These are phyloP conservation scores for Chlorella vulgaris DNA, from an alignment of 139 green algal genomes.

Conservation along the genomic window DNA sequence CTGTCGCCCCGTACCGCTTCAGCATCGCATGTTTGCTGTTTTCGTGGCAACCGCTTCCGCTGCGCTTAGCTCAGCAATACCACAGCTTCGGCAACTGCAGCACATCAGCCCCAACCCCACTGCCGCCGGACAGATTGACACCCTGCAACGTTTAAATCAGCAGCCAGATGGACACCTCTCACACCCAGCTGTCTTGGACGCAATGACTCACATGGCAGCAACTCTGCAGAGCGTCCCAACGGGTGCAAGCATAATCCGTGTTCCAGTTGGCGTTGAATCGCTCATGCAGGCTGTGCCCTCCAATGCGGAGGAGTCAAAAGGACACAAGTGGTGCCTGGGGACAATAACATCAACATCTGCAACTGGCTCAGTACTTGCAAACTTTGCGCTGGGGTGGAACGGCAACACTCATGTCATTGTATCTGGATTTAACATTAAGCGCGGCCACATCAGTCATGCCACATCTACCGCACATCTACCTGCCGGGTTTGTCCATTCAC, in stretches of 20 bases:
- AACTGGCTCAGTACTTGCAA: too few species aligned
- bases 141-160: not conserved
- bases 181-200: not conserved
- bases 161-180: not conserved
- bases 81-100: not conserved
- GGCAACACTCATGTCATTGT: too few species aligned
- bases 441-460: too few species aligned
- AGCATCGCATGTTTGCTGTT: not conserved
- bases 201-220: not conserved
- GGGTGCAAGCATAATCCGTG: not conserved
- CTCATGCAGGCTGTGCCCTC: not conserved
- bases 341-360: not conserved
- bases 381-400: too few species aligned
- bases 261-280: conserved; percentile 14
- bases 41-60: not conserved
- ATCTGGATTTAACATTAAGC: too few species aligned
- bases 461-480: too few species aligned
- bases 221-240: not conserved
- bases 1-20: not conserved
- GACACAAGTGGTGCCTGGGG: not conserved
- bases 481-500: too few species aligned
- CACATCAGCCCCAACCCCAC: not conserved
- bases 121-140: not conserved
- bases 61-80: not conserved
- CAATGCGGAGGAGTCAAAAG: not conserved